Conservation (phyloP, 2,329 filamentous ascomycete species). For the Aspergillus bombycis region DNA sequence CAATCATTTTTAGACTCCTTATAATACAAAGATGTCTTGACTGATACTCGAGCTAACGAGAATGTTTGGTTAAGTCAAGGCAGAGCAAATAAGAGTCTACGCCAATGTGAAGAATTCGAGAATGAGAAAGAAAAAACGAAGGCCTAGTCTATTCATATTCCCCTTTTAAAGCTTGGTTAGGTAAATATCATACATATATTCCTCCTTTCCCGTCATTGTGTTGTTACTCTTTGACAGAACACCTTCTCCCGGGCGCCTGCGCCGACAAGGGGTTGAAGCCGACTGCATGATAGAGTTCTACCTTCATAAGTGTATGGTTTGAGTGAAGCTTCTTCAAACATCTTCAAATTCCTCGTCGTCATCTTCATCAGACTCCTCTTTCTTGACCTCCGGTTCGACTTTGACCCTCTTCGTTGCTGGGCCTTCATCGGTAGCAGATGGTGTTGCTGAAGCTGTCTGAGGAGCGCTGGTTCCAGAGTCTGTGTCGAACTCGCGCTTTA, state of each 20-base stretch:
- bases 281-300: neutral
- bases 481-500: slow-evolving; percentile 45
- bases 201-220: neutral
- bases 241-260: slow-evolving; percentile 23
- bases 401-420: slow-evolving; percentile 49
- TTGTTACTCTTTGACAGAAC: neutral
- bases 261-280: slow-evolving; percentile 14
- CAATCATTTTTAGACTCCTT: neutral
- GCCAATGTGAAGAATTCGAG: neutral
- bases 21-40: neutral
- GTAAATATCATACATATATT: neutral
- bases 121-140: neutral
- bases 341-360: slow-evolving; percentile 51
- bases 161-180: neutral
- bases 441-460: slow-evolving; percentile 42
- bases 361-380: slow-evolving; percentile 47
- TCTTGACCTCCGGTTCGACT: slow-evolving; percentile 39
- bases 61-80: neutral
- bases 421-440: slow-evolving; percentile 41
- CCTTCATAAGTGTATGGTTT: neutral
- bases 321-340: slow-evolving; percentile 30
- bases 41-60: neutral
- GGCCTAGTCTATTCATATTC: neutral
- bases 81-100: neutral
- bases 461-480: slow-evolving; percentile 43